Base-by-base conservation (phyloP, 1,139 yeast genomes). In the Taphrina deformans region DNA sequence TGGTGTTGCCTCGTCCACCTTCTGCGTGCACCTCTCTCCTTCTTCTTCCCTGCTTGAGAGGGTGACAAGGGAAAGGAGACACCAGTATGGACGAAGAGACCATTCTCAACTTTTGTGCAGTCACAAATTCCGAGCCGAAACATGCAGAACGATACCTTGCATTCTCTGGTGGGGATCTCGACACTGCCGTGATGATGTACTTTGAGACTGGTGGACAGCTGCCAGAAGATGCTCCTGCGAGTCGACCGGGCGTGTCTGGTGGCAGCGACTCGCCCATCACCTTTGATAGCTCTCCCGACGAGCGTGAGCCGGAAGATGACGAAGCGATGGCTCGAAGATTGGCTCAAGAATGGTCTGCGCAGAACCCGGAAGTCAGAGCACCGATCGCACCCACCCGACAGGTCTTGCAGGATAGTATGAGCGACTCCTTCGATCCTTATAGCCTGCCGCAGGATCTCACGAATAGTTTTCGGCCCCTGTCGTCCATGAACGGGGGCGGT, bases 321-420 rank as follows among this genome's bases (percentile, higher is more conserved):
- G 88, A 80, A 48, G 85, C 81, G 51, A 68, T 85, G 66, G 95
- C 95, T 0, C 81, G 83, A 66, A 76, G 84, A 65, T 75, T 88
- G 80, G 69, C 89, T 87, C 71, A 85, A 87, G 31, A 86, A 86
- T 50, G 62, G 52, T 50, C 55, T 23, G 56, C 33, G 1, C 45
- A 27, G 27, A 29, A 27, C 26, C 29, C 40, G 1, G 80, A 85
- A 50, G 89, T 92, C 0, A 84, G 96, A 69, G 85, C 91, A 45
- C 91, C 92, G 53, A 86, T 90, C 62, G 88, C 85, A 67, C 87
- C 89, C 40, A 82, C 88, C 7, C 93, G 89, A 70, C 97, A 92
- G 72, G 87, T 95, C 2, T 78, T 93, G 66, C 85, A 89, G 2
- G 85, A 80, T 52, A 69, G 67, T 45, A 24, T 65, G 62, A 16